These are phyloP conservation scores for Boletus smithii DNA, from an alignment of 1,284 basidiomycete genomes.

Conservation along the genomic window DNA sequence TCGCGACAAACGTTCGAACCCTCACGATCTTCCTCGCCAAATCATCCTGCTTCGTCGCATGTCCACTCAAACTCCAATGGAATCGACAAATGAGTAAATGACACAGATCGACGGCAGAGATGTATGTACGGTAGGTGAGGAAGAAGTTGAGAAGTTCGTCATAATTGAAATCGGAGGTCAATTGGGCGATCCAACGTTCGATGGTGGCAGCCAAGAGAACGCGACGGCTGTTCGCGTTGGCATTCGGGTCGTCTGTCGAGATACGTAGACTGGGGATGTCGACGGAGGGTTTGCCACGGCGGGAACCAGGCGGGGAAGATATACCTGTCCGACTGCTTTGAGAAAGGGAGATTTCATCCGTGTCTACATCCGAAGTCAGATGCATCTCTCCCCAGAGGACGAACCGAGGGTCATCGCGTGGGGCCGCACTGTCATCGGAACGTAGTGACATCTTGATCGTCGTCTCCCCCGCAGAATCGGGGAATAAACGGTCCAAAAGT, in stretches of 20 bases:
- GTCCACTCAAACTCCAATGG: conserved; percentile 75
- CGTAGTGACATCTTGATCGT: conserved; percentile 66
- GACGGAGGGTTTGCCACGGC: conserved; percentile 26
- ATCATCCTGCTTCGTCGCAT: conserved; percentile 55
- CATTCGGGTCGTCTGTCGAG: conserved; percentile 17
- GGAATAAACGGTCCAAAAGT: conserved; percentile 57
- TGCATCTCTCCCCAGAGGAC: conserved; percentile 79
- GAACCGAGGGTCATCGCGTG: conserved; percentile 81
- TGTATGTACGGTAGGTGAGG: conserved; percentile 82
- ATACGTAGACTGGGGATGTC: conserved; percentile 36
- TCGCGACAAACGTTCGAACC: conserved; percentile 82
- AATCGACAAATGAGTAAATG: conserved; percentile 80
- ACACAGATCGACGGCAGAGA: conserved; percentile 71
- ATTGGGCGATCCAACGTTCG: conserved; percentile 86
- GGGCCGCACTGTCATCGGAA: conserved; percentile 61
- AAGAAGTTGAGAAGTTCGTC: conserved; percentile 84
- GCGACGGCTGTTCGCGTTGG: conserved; percentile 35
- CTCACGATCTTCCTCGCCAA: conserved; percentile 71
- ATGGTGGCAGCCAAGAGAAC: conserved; percentile 81
- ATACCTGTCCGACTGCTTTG: conserved; percentile 49
- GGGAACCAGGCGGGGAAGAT: conserved; percentile 39
- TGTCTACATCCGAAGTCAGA: conserved; percentile 31
- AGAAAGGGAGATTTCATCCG: conserved; percentile 48
- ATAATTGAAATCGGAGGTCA: conserved; percentile 79
- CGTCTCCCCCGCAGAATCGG: conserved; percentile 40